Evolutionary conservation across 331 rosid genomes (phyloP), one percentile per base, ranked within the genome.

Genomic region (Rhamnella rubrinervis): DNA sequence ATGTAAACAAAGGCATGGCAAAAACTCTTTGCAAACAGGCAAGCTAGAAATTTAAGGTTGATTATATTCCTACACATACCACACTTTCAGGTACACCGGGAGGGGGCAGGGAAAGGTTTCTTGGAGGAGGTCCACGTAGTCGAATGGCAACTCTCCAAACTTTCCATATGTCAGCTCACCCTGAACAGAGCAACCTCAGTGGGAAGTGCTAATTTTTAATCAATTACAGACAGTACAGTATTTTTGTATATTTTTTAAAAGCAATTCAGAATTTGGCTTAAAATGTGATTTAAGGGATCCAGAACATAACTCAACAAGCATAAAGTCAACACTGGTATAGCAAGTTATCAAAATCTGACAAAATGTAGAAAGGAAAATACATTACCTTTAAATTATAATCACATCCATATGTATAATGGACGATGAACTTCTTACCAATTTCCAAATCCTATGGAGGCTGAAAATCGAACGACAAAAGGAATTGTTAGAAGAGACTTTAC

Each of bases 41-140:
- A 76, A 50, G 31, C 47, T 59, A 2, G 23, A 67, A 55, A 52
- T 51, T 57, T 2, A 78, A 21, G 14, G 38, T 50, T 14, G 66
- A 61, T 14, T 9, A 26, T 44, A 50, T 26, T 69, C n/a, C 13
- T 9, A 40, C 41, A 84, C 96, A 75, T 95, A 95, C 99, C 99
- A 95, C 99, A 39, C 97, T 95, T 88, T 91, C 96, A 55, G 99
- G 99, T 73, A 89, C 99, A 46, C 97, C 97, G 0, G 90, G 90
- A 60, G 99, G 99, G 65, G 99, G 97, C 77, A 95, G 76, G 66
- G 96, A 49, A 59, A 91, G 78, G 78, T 95, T 89, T 76, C 65
- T 87, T 1, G 99, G 99, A 1, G 84, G 89, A 55, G 99, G 96
- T 71, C 96, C 93, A 65, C 82, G 84, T 44, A 91, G 87, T 91